Evolutionary conservation across 2,329 filamentous ascomycete genomes (phyloP), one percentile per base, ranked within the genome.

Genomic region (Huntiella savannae): DNA sequence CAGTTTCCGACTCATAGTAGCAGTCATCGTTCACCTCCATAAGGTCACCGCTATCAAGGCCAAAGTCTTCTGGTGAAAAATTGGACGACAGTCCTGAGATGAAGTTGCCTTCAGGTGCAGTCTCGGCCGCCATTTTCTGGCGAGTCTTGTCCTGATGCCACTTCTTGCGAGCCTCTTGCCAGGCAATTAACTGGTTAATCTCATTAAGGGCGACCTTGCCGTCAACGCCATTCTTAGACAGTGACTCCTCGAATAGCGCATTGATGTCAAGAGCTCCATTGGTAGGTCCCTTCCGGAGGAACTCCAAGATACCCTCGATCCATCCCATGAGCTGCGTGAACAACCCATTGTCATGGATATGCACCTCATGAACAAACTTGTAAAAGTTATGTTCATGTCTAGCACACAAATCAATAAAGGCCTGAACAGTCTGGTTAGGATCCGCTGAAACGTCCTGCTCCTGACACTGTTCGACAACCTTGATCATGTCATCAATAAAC

Each of bases 61-160:
- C 91, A 63, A 98, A 98, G 62, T 98, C 91, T 42, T 73, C 75
- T 16, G 80, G 79, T 56, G 72, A 77, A 64, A 96, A 92, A 11
- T 60, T 65, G 6, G 70, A 73, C 5, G 70, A 69, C 45, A 64
- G 61, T 48, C 70, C 61, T 19, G 68, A 67, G 22, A 28, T 28
- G 13, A 63, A 61, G 34, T 67, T 65, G 3, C 77, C 77, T 28
- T 39, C 19, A 6, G 49, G 49, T 8, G 45, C 42, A 33, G 47
- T 47, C 56, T 88, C 86, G 2, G 85, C 86, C 0, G 91, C 91
- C 91, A 98, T 96, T 70, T 98, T 98, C 65, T 96, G 91, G 46
- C 87, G 70, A 6, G 91, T 98, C 70, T 98, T 98, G 63, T 93
- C 85, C 51, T 88, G 78, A 59, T 98, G 91, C 91, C 91, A 98